Conservation (phyloP, 1,284 basidiomycete genomes). For the Ceraceosorus bombacis region DNA sequence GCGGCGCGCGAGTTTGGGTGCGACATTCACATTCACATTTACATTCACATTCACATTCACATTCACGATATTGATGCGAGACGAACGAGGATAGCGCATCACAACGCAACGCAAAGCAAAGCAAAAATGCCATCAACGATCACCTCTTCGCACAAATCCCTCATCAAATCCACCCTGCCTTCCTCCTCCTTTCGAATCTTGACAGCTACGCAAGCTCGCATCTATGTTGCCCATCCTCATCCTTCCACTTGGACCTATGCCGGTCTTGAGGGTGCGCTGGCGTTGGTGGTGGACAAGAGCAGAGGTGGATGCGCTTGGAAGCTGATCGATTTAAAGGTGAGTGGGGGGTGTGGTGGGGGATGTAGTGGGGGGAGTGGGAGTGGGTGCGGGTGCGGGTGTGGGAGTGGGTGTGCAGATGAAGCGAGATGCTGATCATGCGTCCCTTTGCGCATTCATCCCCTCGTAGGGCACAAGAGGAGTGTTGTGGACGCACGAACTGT, state of each 20-base stretch:
- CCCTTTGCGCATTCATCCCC: not conserved
- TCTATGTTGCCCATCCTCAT: constrained; percentile 36
- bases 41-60: no score
- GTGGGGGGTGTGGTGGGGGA: no score
- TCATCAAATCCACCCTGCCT: constrained; percentile 42
- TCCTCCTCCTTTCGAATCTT: constrained; percentile 44
- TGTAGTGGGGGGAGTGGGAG: not conserved
- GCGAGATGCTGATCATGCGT: not conserved
- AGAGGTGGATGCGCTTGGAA: constrained; percentile 37
- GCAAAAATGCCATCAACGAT: not conserved
- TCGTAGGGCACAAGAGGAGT: constrained; percentile 67
- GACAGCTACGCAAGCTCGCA: constrained; percentile 43
- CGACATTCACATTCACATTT: no score
- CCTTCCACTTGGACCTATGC: constrained; percentile 37
- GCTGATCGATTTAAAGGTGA: constrained; percentile 38
- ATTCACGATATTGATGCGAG: no score
- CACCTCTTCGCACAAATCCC: constrained; percentile 37
- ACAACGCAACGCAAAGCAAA: no score
- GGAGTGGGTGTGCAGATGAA: no score
- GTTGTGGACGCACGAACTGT: constrained; percentile 90
- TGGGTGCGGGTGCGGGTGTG: no score
- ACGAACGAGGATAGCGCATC: no score
- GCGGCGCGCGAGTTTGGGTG: no score
- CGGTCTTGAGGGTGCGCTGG: constrained; percentile 42
- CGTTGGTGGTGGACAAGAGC: constrained; percentile 35